Conservation (phyloP, 2,329 filamentous ascomycete genomes). For the Pezicula neosporulosa region DNA sequence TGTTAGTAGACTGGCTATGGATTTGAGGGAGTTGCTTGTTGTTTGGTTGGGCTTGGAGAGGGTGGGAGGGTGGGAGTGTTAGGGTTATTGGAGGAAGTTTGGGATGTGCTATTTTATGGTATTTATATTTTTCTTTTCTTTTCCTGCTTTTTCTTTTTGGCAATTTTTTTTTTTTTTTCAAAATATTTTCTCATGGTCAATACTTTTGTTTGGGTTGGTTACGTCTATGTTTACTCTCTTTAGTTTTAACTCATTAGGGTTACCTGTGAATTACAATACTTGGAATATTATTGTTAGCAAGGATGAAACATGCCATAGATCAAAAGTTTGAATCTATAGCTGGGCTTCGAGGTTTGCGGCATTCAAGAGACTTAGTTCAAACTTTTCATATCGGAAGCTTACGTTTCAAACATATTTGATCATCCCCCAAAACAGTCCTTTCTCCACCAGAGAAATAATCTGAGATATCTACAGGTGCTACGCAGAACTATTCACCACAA, state of each 20-base stretch:
- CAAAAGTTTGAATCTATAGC: no score
- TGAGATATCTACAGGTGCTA: slow-evolving; percentile 21
- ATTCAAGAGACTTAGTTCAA: no score
- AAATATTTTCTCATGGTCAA: no score
- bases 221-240: no score
- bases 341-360: no score
- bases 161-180: not conserved
- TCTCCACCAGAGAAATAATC: not conserved
- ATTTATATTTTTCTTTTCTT: not conserved
- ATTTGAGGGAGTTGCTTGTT: slow-evolving; percentile 23
- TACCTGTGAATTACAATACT: not conserved
- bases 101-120: slow-evolving; percentile 28
- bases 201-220: no score
- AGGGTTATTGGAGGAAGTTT: slow-evolving; percentile 25
- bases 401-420: no score
- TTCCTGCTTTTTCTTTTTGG: not conserved
- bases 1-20: slow-evolving; percentile 26
- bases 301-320: not conserved
- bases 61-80: not conserved
- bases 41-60: slow-evolving; percentile 5
- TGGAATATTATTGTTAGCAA: not conserved
- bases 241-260: no score
- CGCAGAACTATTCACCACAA: slow-evolving; percentile 25
- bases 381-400: no score
- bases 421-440: no score